Conservation (phyloP, 75 land plant genomes). For the Pseudotsuga menziesii region DNA sequence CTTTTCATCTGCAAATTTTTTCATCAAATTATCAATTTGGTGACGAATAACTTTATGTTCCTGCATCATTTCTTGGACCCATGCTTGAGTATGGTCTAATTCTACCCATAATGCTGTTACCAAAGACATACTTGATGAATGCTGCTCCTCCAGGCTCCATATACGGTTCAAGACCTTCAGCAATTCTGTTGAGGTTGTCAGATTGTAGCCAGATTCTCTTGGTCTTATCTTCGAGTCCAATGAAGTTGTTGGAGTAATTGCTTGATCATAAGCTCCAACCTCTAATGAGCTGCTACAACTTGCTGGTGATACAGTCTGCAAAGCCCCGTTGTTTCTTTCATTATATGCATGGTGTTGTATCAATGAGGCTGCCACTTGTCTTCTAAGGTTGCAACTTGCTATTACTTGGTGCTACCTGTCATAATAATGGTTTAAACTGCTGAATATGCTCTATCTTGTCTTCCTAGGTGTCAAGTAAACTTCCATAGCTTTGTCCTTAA, state of each 20-base stretch:
- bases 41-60: conserved; percentile 53
- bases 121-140: conserved; percentile 47
- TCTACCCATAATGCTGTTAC: conserved; percentile 61
- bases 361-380: conserved; percentile 36
- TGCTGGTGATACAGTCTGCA: conserved; percentile 46
- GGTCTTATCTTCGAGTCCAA: conserved; percentile 32
- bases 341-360: conserved; percentile 35
- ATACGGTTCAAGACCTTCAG: conserved; percentile 82
- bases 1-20: conserved; percentile 66
- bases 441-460: too few relatives aligned
- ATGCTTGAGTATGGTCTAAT: conserved; percentile 47
- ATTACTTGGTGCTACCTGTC: conserved; percentile 31
- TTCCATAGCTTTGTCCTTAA: too few relatives aligned
- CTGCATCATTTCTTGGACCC: conserved; percentile 53
- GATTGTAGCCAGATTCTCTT: conserved; percentile 28
- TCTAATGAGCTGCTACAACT: conserved; percentile 59
- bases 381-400: conserved; percentile 37
- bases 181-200: conserved; percentile 74
- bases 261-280: conserved; percentile 41
- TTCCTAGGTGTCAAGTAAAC: too few relatives aligned
- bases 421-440: too few relatives aligned
- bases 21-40: conserved; percentile 64
- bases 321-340: conserved; percentile 32
- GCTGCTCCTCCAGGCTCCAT: conserved; percentile 86
- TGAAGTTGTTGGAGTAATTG: conserved; percentile 43